Conservation (phyloP, 169 alveolate genomes). For the Plasmodium falciparum region DNA sequence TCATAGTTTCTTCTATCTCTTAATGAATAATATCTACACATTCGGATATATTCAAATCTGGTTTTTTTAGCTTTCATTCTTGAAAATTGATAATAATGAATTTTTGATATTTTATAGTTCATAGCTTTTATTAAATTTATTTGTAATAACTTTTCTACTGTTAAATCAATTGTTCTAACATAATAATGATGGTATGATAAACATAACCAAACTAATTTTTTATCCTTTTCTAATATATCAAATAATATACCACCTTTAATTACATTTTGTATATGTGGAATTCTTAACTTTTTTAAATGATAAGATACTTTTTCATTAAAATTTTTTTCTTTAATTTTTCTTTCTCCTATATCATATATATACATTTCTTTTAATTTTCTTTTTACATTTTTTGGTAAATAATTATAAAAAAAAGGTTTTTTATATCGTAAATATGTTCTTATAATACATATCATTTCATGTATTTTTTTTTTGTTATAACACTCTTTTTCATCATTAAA, state of each 20-base stretch:
- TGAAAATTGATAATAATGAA: slow-evolving; percentile 86
- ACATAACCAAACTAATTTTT: slow-evolving; percentile 84
- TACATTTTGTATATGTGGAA: slow-evolving; percentile 76
- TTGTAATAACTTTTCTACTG: slow-evolving; percentile 78
- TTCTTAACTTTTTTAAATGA: slow-evolving; percentile 82
- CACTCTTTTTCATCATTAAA: not conserved
- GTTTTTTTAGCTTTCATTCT: slow-evolving; percentile 84
- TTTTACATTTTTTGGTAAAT: slow-evolving; percentile 38
- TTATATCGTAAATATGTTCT: slow-evolving; percentile 51
- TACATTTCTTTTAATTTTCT: slow-evolving; percentile 26
- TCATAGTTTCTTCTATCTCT: slow-evolving; percentile 83
- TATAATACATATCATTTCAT: slow-evolving; percentile 25
- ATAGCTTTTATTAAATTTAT: slow-evolving; percentile 78
- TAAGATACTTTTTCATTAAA: slow-evolving; percentile 78
- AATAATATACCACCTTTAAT: slow-evolving; percentile 80
- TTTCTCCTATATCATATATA: slow-evolving; percentile 15
- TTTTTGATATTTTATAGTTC: slow-evolving; percentile 80
- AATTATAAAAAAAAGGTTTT: slow-evolving; percentile 38
- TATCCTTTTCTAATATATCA: slow-evolving; percentile 82
- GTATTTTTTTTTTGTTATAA: slow-evolving; percentile 10
- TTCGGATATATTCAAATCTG: slow-evolving; percentile 82
- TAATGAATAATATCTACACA: slow-evolving; percentile 85
- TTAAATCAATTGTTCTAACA: slow-evolving; percentile 81
- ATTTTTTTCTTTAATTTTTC: slow-evolving; percentile 31
- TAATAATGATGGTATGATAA: slow-evolving; percentile 86